Base-by-base conservation (phyloP, 768 basidiomycete species). In the Leucocoprinus birnbaumii region DNA sequence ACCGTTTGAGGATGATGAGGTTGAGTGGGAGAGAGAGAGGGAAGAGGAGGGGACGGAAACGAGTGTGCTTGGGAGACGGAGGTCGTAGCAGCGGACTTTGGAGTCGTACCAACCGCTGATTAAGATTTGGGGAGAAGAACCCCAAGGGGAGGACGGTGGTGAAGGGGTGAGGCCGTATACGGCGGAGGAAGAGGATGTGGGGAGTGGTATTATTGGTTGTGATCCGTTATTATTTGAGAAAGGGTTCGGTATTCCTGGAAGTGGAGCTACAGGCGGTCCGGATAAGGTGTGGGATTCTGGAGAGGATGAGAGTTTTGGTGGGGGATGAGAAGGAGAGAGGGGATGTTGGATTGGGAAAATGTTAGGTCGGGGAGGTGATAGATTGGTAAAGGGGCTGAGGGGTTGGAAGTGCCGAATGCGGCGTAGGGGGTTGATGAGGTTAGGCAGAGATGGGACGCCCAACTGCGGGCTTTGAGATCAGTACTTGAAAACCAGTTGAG, bases 81-180 rank as follows among this genome's bases (percentile, higher is more conserved):
- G 77, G 66, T 93, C 91, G 68, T 91, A 85, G 48, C 89, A 77
- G 35, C 81, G 78, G 31, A 90, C 86, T 46, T 76, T 66, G 10
- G 91, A 86, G 64, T 94, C 89, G 66, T 83, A 93, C 89, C 91
- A 92, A 1, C 89, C 91, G 1, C 88, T 86, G 35, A 90, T 76
- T 21, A 94, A 53, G 18, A 90, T 79, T 62, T 89, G 78, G 16
- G 87, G 82, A 2, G 88, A 87, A 1, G 79, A 69, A 3, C 90
- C 89, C 78, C 86, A 84, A 1, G 85, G 81, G 19, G 85, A 84
- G 24, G 80, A 75, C 0, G 76, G 73, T 0, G 88, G 85, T 6
- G 82, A 80, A 22, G 71, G 73, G 7, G 82, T 72, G 65, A 94
- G 80, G 41, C 80, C 86, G 70, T 91, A 92, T 9, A 91, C 91